These are phyloP conservation scores for Eimeria necatrix DNA, from an alignment of 169 alveolate species.

Conservation along the genomic window DNA sequence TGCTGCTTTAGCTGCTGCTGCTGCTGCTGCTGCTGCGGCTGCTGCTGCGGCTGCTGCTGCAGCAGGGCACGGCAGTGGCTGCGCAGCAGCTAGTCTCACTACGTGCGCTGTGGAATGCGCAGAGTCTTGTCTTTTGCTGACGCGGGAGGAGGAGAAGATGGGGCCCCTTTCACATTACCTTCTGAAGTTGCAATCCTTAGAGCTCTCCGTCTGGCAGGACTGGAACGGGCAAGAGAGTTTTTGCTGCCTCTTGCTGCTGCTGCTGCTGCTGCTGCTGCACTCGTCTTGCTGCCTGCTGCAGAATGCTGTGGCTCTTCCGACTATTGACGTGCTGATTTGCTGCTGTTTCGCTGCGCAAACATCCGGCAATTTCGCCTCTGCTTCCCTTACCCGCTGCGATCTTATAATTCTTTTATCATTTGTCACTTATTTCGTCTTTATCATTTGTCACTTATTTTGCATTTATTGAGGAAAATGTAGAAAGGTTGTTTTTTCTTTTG, in stretches of 20 bases:
- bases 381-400: background rate
- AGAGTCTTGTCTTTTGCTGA: constrained; percentile 92
- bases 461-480: no score
- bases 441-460: background rate
- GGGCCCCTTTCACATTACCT: constrained; percentile 93
- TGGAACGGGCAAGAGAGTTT: constrained; percentile 80
- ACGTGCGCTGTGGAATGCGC: background rate
- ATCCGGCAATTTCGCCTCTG: background rate
- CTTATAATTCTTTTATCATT: background rate
- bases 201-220: constrained; percentile 87
- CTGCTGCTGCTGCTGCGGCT: no score
- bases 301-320: no score
- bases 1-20: no score
- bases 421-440: background rate
- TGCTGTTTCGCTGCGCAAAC: no score
- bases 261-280: background rate
- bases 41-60: no score
- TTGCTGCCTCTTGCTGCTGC: background rate
- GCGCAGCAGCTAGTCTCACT: background rate
- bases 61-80: no score
- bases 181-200: constrained; percentile 91
- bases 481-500: no score
- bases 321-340: no score
- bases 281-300: no score
- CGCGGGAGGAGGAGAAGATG: constrained; percentile 92